These are phyloP conservation scores for Alternaria rosae DNA, from an alignment of 2,329 filamentous ascomycete genomes.

Conservation along the genomic window DNA sequence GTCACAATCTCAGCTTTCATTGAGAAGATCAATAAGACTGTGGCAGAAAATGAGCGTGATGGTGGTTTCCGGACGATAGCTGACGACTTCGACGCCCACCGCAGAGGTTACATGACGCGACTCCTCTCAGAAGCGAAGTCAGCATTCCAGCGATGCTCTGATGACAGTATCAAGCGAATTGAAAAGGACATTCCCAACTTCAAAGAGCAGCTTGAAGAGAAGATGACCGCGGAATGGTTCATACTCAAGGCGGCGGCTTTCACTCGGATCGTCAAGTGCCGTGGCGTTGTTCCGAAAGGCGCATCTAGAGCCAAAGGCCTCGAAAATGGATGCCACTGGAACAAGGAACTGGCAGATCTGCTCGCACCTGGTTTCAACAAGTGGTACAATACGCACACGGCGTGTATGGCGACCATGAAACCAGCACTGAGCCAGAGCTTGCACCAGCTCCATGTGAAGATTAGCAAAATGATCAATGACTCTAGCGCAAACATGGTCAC, in stretches of 20 bases:
- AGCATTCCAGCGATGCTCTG: too few relatives aligned
- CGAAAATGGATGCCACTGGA: conserved; percentile 26
- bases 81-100: conserved; percentile 15
- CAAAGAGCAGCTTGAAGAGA: conserved; percentile 10
- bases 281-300: conserved; percentile 18
- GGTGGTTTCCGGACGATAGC: conserved; percentile 24
- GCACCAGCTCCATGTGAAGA: too few relatives aligned
- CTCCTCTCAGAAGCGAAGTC: too few relatives aligned
- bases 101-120: background rate
- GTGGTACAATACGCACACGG: conserved; percentile 15
- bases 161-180: conserved; percentile 2
- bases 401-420: conserved; percentile 2
- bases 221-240: conserved; percentile 13
- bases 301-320: conserved; percentile 28
- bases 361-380: conserved; percentile 17
- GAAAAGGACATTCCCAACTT: background rate
- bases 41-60: conserved; percentile 18
- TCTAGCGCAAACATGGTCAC: conserved; percentile 24
- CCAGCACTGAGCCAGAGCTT: too few relatives aligned
- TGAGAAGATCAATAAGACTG: conserved; percentile 19
- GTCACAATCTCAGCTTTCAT: conserved; percentile 11
- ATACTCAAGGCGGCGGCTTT: conserved; percentile 14
- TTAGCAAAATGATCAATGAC: conserved; percentile 15
- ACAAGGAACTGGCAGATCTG: conserved; percentile 21
- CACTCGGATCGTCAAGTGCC: conserved; percentile 21